A percentile compares a stretch with the other conserved stretches of the same genome.
Evolutionary conservation across 495 filamentous ascomycete genomes (phyloP).

Genomic region (Tuber brumale): DNA sequence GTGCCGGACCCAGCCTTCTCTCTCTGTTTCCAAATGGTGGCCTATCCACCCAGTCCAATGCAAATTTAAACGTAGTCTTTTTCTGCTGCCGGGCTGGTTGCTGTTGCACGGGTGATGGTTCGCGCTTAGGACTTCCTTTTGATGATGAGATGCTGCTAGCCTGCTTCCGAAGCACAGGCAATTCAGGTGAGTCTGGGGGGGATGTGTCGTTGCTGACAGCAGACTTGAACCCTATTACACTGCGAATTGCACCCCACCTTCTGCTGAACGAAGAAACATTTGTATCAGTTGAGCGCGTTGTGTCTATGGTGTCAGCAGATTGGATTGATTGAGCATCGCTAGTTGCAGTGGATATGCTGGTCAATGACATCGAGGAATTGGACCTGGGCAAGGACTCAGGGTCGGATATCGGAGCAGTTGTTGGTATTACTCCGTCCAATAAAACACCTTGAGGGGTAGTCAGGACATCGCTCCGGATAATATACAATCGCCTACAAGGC

Average conservation of each 20-base stretch:
- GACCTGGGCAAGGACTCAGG: constrained; percentile 29
- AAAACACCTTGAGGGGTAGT: constrained; percentile 49
- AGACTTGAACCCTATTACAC: constrained; percentile 30
- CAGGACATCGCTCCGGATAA: constrained; percentile 77
- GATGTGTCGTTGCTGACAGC: constrained; percentile 39
- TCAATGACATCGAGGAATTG: constrained; percentile 17
- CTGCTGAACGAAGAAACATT: constrained; percentile 21
- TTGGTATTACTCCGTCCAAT: constrained; percentile 40
- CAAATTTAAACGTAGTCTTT: constrained; percentile 68
- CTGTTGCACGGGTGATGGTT: constrained; percentile 26
- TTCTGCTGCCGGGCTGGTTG: constrained; percentile 50
- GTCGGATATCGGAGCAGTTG: constrained; percentile 45
- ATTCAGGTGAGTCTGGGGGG: constrained; percentile 28
- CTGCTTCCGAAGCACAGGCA: constrained; percentile 39
- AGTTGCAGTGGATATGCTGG: constrained; percentile 17
- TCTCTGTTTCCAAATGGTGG: constrained; percentile 51
- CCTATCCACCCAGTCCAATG: constrained; percentile 65
- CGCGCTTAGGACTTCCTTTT: constrained; percentile 30
- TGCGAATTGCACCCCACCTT: constrained; percentile 37
- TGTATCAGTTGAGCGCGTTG: constrained; percentile 22
- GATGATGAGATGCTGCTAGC: constrained; percentile 42
- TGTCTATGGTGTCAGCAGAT: constrained; percentile 7
- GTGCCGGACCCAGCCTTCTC: constrained; percentile 62
- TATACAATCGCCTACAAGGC: constrained; percentile 83
- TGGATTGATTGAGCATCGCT: constrained; percentile 34